A percentile compares a stretch with the other conserved stretches of the same genome.
Conservation (phyloP, 2,329 filamentous ascomycete species). For the Cephalotrichum gorgonifer region DNA sequence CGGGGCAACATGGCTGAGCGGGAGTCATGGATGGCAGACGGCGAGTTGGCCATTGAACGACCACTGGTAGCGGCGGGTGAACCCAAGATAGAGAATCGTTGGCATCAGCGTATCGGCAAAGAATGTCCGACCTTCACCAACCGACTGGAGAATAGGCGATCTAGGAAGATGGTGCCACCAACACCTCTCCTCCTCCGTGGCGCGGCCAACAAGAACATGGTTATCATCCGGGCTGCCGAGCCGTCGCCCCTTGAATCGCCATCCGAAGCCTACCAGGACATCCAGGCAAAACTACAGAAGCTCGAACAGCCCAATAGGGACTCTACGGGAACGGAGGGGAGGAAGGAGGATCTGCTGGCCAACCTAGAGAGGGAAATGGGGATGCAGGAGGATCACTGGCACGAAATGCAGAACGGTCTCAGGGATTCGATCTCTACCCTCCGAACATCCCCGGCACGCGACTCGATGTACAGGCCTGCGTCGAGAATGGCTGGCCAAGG, state of each 20-base stretch:
- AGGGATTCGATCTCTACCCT: slow-evolving; percentile 41
- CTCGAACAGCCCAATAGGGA: slow-evolving; percentile 30
- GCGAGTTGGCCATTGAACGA: slow-evolving; percentile 6
- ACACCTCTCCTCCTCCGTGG: slow-evolving; percentile 39
- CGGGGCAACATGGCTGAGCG: slow-evolving; percentile 7
- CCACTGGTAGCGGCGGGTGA: slow-evolving; percentile 8
- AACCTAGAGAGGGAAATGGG: slow-evolving; percentile 54
- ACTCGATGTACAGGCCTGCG: slow-evolving; percentile 13
- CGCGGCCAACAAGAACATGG: slow-evolving; percentile 25
- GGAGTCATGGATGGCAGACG: slow-evolving; percentile 17
- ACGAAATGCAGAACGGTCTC: slow-evolving; percentile 42
- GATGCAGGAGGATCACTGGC: slow-evolving; percentile 49
- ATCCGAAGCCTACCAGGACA: slow-evolving; percentile 33
- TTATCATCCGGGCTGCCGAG: slow-evolving; percentile 35
- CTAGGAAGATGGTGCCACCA: slow-evolving; percentile 45
- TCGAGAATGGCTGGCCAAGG: background rate
- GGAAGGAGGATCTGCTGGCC: slow-evolving; percentile 38
- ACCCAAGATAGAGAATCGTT: slow-evolving; percentile 18
- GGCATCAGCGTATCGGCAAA: slow-evolving; percentile 50
- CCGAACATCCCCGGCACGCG: slow-evolving; percentile 19
- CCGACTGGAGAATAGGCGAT: slow-evolving; percentile 31
- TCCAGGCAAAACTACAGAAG: slow-evolving; percentile 40
- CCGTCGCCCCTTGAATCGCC: slow-evolving; percentile 44
- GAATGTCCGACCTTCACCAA: slow-evolving; percentile 48
- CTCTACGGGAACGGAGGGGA: slow-evolving; percentile 24